A percentile compares a stretch with the other conserved stretches of the same genome.
Conservation (phyloP, 179 eudicot species). For the Silene noctiflora region DNA sequence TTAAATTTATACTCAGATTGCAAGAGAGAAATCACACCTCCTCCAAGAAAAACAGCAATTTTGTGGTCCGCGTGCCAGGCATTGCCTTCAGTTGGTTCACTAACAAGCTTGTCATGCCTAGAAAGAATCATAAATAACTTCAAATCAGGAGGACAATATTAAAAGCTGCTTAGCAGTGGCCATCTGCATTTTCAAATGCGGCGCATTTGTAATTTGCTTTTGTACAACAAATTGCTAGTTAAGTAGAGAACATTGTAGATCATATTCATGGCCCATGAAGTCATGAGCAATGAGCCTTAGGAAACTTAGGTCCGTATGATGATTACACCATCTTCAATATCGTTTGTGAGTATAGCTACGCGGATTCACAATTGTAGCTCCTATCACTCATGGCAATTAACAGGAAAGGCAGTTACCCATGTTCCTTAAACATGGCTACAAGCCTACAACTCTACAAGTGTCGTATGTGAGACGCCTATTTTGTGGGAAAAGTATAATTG, state of each 20-base stretch:
- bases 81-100: slow-evolving; percentile 84
- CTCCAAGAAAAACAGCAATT: slow-evolving; percentile 81
- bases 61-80: slow-evolving; percentile 99
- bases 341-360: background rate
- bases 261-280: background rate
- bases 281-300: background rate
- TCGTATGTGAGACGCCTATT: background rate
- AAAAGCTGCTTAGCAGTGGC: background rate
- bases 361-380: background rate
- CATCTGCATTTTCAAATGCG: background rate
- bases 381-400: background rate
- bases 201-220: background rate
- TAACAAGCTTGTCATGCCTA: slow-evolving; percentile 79
- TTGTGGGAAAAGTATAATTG: background rate
- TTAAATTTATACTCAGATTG: slow-evolving; percentile 12
- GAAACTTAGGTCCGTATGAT: background rate
- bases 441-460: background rate
- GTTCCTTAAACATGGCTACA: background rate
- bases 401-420: background rate
- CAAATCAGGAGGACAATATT: background rate
- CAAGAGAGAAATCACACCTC: slow-evolving; percentile 52
- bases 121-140: slow-evolving; percentile 12
- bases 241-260: background rate
- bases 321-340: background rate
- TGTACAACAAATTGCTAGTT: background rate